A percentile compares a stretch with the other conserved stretches of the same genome.
These are phyloP conservation scores for Pholiota adiposa DNA, from an alignment of 1,284 basidiomycete genomes.

Conservation along the genomic window DNA sequence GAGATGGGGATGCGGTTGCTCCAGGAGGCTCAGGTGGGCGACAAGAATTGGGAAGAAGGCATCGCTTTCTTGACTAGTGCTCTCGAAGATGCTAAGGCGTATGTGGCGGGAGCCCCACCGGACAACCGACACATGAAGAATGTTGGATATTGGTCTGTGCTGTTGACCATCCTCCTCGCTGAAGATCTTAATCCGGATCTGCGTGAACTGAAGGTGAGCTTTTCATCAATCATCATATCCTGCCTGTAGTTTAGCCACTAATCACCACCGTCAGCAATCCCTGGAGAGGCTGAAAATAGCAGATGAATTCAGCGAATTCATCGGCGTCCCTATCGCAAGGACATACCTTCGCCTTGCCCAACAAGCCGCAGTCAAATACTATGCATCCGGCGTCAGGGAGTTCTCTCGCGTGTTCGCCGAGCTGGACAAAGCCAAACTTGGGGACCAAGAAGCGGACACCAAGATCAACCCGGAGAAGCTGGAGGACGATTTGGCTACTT, in stretches of 20 bases:
- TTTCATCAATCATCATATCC: neutral
- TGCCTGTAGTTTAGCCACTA: no score
- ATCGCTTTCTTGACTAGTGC: slow-evolving; percentile 60
- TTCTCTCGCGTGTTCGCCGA: slow-evolving; percentile 45
- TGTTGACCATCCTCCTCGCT: slow-evolving; percentile 51
- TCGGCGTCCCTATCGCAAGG: slow-evolving; percentile 47
- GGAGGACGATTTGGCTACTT: slow-evolving; percentile 58
- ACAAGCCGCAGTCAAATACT: slow-evolving; percentile 47
- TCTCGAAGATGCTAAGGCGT: slow-evolving; percentile 60
- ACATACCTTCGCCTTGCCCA: slow-evolving; percentile 55
- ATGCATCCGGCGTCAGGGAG: slow-evolving; percentile 44
- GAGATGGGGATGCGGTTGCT: slow-evolving; percentile 54
- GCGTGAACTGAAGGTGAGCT: slow-evolving; percentile 48
- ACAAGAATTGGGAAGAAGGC: slow-evolving; percentile 57
- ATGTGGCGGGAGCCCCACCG: slow-evolving; percentile 58
- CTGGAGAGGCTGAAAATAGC: slow-evolving; percentile 49
- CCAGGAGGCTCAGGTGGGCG: slow-evolving; percentile 45
- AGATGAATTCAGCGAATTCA: slow-evolving; percentile 50
- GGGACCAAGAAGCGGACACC: slow-evolving; percentile 20
- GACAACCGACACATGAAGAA: slow-evolving; percentile 62
- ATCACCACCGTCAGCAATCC: slow-evolving; percentile 34
- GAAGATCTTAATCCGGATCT: slow-evolving; percentile 54
- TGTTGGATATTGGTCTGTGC: slow-evolving; percentile 60
- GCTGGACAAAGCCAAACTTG: slow-evolving; percentile 40
- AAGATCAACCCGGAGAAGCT: slow-evolving; percentile 28